A percentile compares a stretch with the other conserved stretches of the same genome.
Conservation (phyloP, 2,329 filamentous ascomycete species). For the Elsinoe arachidis region DNA sequence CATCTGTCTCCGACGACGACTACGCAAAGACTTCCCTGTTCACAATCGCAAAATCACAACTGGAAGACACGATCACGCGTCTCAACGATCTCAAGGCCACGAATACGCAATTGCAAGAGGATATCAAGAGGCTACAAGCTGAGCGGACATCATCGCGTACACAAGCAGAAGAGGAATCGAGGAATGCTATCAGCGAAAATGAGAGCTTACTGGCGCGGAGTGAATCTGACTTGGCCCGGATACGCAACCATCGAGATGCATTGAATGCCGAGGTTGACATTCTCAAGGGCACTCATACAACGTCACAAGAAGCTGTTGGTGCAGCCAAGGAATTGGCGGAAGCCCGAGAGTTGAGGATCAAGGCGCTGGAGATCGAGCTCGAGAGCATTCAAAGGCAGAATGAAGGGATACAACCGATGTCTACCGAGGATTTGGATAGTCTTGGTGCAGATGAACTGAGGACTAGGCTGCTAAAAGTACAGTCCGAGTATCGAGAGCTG, state of each 20-base stretch:
- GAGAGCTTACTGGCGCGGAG: constrained; percentile 73
- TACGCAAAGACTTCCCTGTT: constrained; percentile 89
- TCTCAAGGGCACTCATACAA: constrained; percentile 69
- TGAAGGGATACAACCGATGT: constrained; percentile 34
- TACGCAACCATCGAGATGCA: constrained; percentile 78
- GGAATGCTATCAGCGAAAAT: constrained; percentile 62
- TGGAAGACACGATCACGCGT: constrained; percentile 85
- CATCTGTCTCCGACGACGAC: constrained; percentile 79
- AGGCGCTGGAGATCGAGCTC: constrained; percentile 72
- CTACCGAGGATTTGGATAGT: constrained; percentile 40
- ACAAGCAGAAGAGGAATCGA: constrained; percentile 72
- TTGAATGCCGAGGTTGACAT: constrained; percentile 71
- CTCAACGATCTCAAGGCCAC: constrained; percentile 86
- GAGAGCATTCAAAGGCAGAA: constrained; percentile 56
- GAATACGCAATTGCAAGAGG: constrained; percentile 75
- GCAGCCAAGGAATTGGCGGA: constrained; percentile 73
- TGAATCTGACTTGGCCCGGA: constrained; percentile 77
- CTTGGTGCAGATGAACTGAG: constrained; percentile 64
- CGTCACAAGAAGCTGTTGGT: constrained; percentile 58
- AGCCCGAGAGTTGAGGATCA: constrained; percentile 72
- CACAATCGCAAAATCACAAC: constrained; percentile 80
- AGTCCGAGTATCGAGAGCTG: constrained; percentile 73
- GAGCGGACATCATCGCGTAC: constrained; percentile 76
- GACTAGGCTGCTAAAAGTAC: constrained; percentile 62
- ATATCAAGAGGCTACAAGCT: constrained; percentile 73